Evolutionary conservation across 2,329 filamentous ascomycete species (phyloP), one percentile per base, ranked within the genome.

Genomic region (Falciphora oryzae): DNA sequence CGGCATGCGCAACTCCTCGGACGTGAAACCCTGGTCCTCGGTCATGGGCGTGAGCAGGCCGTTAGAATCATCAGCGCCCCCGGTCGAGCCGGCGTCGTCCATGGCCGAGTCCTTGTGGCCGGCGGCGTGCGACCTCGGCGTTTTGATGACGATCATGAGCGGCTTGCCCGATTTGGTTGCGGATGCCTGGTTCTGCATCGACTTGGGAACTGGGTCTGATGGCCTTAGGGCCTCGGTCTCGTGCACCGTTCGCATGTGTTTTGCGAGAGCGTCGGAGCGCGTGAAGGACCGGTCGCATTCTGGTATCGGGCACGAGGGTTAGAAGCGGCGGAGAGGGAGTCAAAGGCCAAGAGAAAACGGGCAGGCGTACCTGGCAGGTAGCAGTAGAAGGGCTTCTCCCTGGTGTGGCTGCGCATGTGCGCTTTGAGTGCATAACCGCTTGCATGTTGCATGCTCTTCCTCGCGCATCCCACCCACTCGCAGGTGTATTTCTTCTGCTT

Each of bases 211-310:
- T 2, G 89, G 87, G 73, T 93, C 88, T 22, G 86, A 88, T 5
- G 91, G 90, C n/a, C 92, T 88, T 28, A 97, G 83, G 22, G 92
- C 91, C 78, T 99, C 95, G 4, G 94, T 97, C 75, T 99, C 95
- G 80, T 99, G 95, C 53, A 99, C 93, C 22, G 95, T 98, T 70
- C 95, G 90, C 92, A 98, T 98, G 75, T 99, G 95, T 77, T 99
- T 99, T 1, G 94, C 93, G 0, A 99, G 83, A 16, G 95, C 95
- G 72, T 99, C 95, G 29, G 94, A 97, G 69, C 95, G 85, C 2
- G 95, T 99, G 72, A 99, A 99, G 38, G 93, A 93, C 67, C 94
- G 90, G 75, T 99, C 95, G 78, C 95, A 99, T 84, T 99, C 95
- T 96, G 71, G 44, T 2, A 3, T 57, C 60, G 7, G 18, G 29